Evolutionary conservation across 495 filamentous ascomycete species (phyloP), one percentile per base, ranked within the genome.

Genomic region (Letharia lupina): DNA sequence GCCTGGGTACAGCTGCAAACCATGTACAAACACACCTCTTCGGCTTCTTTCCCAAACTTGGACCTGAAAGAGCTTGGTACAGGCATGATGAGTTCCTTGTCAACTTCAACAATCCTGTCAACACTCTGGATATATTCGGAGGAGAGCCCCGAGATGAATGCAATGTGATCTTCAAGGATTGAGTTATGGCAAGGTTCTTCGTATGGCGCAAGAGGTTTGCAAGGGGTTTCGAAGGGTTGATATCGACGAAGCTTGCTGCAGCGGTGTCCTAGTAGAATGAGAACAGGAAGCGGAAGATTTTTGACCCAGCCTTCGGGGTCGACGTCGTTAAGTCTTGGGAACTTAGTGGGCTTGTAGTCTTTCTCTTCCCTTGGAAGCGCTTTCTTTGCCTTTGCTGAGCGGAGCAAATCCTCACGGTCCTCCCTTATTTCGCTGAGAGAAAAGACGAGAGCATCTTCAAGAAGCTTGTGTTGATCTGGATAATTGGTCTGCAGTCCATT

Each of bases 1-100:
- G 78, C 78, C 67, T 86, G 83, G 33, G 84, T 76, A 66, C 77
- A 75, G 68, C 81, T 80, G 66, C 86, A 74, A 39, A 79, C 77
- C 12, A 78, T 76, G 7, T 78, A 74, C 74, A 87, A 83, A 64
- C 74, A 76, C 40, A 82, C 73, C 75, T 86, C 84, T 75, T 87
- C 84, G 62, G 70, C 60, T 52, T 65, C 62, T 44, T 60, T 65
- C 31, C 40, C 65, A 67, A 60, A 52, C 45, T 63, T 66, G 9
- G 16, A 23, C 44, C 44, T 61, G 20, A 52, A 61, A 52, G 31
- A n/a, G 8, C 16, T 28, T 6, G 57, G 37, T 33, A n/a, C 37
- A 39, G 35, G 58, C 64, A 66, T 66, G 2, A 35, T 35, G 23
- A 20, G 9, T 20, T 31, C 7, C 47, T 33, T 9, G 31, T n/a